These are phyloP conservation scores for Fusarium albosuccineum DNA, from an alignment of 2,329 filamentous ascomycete genomes.

Conservation along the genomic window DNA sequence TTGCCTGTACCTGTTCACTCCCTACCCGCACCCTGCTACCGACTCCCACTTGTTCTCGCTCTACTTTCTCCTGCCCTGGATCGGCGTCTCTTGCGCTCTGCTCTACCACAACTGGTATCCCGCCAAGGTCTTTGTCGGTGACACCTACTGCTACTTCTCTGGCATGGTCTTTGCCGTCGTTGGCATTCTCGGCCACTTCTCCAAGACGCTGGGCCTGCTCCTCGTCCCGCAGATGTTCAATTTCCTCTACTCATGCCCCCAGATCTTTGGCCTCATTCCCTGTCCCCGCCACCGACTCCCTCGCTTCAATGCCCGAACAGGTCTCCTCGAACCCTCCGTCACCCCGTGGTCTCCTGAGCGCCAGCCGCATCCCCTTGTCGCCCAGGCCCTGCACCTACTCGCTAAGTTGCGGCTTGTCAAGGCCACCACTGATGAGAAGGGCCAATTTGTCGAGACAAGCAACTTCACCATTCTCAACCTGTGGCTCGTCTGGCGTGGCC, in stretches of 20 bases:
- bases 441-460: slow-evolving; percentile 80
- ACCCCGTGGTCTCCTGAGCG: slow-evolving; percentile 77
- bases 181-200: slow-evolving; percentile 96
- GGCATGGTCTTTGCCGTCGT: slow-evolving; percentile 99
- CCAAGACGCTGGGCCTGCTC: slow-evolving; percentile 92
- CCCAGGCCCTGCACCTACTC: slow-evolving; percentile 74
- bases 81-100: slow-evolving; percentile 90
- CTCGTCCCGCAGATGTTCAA: slow-evolving; percentile 97
- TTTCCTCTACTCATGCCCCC: slow-evolving; percentile 92
- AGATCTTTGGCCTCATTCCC: slow-evolving; percentile 89
- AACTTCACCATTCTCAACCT: slow-evolving; percentile 96
- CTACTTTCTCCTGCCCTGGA: slow-evolving; percentile 93
- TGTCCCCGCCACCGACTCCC: slow-evolving; percentile 95
- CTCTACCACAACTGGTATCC: slow-evolving; percentile 96
- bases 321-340: slow-evolving; percentile 86
- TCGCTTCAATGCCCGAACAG: slow-evolving; percentile 86
- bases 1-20: slow-evolving; percentile 83
- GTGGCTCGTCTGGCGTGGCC: slow-evolving; percentile 96
- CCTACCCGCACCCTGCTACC: slow-evolving; percentile 91
- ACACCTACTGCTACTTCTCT: slow-evolving; percentile 99
- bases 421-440: slow-evolving; percentile 75
- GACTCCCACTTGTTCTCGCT: slow-evolving; percentile 97
- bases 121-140: slow-evolving; percentile 93
- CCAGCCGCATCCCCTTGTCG: slow-evolving; percentile 76
- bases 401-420: slow-evolving; percentile 76